A percentile compares a stretch with the other conserved stretches of the same genome.
Evolutionary conservation across 768 basidiomycete genomes (phyloP).

Genomic region (Leucocoprinus birnbaumii): DNA sequence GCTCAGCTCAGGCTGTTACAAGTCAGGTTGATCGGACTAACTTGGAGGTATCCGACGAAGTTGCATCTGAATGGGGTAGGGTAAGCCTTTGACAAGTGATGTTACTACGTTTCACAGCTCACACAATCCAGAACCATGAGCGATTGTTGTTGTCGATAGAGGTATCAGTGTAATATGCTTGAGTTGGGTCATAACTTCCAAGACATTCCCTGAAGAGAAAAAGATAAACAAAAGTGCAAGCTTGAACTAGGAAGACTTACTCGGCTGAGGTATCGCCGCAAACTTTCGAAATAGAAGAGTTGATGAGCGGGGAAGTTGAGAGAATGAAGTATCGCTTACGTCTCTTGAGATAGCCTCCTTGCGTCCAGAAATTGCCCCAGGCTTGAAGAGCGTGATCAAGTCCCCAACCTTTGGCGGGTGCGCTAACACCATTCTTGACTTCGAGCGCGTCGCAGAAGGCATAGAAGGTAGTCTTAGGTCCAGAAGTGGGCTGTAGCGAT

Average conservation of each 20-base stretch:
- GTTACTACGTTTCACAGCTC: constrained; percentile 18
- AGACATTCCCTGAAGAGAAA: constrained; percentile 35
- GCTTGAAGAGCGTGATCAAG: constrained; percentile 55
- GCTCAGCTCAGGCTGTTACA: not conserved
- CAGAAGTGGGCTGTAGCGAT: constrained; percentile 46
- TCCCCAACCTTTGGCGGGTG: constrained; percentile 56
- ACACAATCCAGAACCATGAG: constrained; percentile 76
- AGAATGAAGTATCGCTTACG: constrained; percentile 32
- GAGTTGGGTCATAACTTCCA: constrained; percentile 38
- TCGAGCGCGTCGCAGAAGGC: constrained; percentile 68
- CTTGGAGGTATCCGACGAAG: constrained; percentile 61
- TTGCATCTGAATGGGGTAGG: constrained; percentile 49
- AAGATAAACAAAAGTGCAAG: not conserved
- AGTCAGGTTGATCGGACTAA: constrained; percentile 13
- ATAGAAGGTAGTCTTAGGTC: constrained; percentile 46
- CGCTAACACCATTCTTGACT: constrained; percentile 52
- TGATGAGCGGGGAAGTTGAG: not conserved
- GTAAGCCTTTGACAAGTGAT: not conserved
- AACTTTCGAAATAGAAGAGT: constrained; percentile 30
- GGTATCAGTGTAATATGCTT: constrained; percentile 49
- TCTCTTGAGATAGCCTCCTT: constrained; percentile 35
- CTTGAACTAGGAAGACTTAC: constrained; percentile 31
- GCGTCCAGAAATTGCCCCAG: constrained; percentile 60
- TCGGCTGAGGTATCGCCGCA: constrained; percentile 45
- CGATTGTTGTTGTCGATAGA: constrained; percentile 51